Conservation (phyloP, 768 basidiomycete genomes). For the Albatrellus ellisii region DNA sequence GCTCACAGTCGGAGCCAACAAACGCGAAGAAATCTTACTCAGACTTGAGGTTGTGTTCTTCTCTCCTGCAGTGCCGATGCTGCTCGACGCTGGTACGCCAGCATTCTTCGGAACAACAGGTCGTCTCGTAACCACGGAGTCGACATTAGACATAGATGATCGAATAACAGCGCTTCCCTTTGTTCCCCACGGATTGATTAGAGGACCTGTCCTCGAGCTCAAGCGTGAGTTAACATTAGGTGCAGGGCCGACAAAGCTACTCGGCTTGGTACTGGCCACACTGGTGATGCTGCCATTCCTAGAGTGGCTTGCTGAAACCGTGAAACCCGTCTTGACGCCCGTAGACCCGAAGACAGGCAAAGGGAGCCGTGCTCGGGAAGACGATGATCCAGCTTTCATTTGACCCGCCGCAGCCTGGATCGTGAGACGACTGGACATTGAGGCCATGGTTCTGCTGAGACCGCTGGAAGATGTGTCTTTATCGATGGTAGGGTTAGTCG, state of each 20-base stretch:
- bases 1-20: slow-evolving; percentile 17
- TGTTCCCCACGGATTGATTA: slow-evolving; percentile 17
- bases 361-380: slow-evolving; percentile 15
- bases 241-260: slow-evolving; percentile 3
- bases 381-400: slow-evolving; percentile 5
- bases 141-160: slow-evolving; percentile 20
- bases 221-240: slow-evolving; percentile 5
- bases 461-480: slow-evolving; percentile 2
- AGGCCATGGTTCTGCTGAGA: not conserved
- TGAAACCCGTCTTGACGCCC: not conserved
- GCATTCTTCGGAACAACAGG: slow-evolving; percentile 9
- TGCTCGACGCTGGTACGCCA: slow-evolving; percentile 6
- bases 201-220: slow-evolving; percentile 3
- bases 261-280: slow-evolving; percentile 3
- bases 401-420: slow-evolving; percentile 6
- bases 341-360: slow-evolving; percentile 17
- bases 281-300: slow-evolving; percentile 5
- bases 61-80: not conserved
- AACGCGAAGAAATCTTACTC: slow-evolving; percentile 10
- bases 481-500: not conserved
- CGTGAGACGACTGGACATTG: slow-evolving; percentile 4
- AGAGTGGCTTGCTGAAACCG: not conserved
- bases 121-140: slow-evolving; percentile 33
- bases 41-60: slow-evolving; percentile 12
- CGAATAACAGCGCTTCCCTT: slow-evolving; percentile 17